Conservation (phyloP, 805 yeast genomes). For the Saccharomyces eubayanus region DNA sequence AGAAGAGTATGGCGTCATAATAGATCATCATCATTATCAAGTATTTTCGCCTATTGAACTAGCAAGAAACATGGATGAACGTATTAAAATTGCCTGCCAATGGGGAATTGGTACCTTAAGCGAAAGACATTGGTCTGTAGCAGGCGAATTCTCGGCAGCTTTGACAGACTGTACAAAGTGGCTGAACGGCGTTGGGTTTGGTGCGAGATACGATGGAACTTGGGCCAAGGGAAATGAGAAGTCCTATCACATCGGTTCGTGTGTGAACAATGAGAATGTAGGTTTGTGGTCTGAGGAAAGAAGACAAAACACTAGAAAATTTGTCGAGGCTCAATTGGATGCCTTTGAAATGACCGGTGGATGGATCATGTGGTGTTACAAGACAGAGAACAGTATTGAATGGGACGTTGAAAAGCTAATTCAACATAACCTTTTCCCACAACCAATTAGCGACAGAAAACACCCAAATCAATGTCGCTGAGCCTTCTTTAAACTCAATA, state of each 20-base stretch:
- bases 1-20: constrained; percentile 46
- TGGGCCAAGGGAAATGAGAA: constrained; percentile 17
- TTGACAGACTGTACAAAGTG: constrained; percentile 81
- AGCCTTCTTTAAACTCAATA: constrained; percentile 14
- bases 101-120: constrained; percentile 36
- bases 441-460: constrained; percentile 61
- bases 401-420: constrained; percentile 71
- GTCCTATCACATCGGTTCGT: constrained; percentile 50
- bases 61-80: constrained; percentile 49
- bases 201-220: constrained; percentile 68
- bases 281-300: constrained; percentile 49
- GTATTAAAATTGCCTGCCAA: constrained; percentile 44
- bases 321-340: constrained; percentile 82
- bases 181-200: constrained; percentile 78
- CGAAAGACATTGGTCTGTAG: constrained; percentile 62
- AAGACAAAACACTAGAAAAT: constrained; percentile 51
- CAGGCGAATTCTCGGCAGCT: constrained; percentile 88
- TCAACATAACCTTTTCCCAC: constrained; percentile 61
- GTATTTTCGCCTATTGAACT: constrained; percentile 65
- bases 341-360: constrained; percentile 66
- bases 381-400: constrained; percentile 71
- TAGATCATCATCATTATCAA: constrained; percentile 88
- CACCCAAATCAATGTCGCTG: constrained; percentile 55
- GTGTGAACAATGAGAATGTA: constrained; percentile 41
- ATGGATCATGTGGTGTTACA: constrained; percentile 91